Evolutionary conservation across 768 basidiomycete species (phyloP).

Genomic region (Pleurotus citrinopileatus): DNA sequence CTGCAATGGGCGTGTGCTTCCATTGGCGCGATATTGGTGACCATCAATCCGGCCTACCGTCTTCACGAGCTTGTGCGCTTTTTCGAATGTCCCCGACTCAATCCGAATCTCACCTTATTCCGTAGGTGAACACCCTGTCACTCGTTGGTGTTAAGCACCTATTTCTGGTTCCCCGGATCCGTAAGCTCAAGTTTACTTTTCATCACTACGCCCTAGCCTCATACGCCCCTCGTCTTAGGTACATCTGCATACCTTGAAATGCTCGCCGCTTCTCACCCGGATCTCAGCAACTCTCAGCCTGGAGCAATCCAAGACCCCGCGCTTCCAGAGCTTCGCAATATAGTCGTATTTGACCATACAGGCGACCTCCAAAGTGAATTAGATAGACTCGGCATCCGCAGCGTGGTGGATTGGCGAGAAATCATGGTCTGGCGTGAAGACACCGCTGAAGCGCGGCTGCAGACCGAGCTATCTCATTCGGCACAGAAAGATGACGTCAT

Average conservation of each 20-base stretch:
- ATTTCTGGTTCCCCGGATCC: constrained; percentile 68
- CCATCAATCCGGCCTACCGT: constrained; percentile 81
- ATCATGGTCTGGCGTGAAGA: constrained; percentile 67
- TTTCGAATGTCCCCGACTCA: neutral
- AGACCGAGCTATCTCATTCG: constrained; percentile 37
- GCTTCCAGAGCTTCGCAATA: constrained; percentile 58
- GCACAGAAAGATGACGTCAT: constrained; percentile 67
- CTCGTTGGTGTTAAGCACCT: constrained; percentile 67
- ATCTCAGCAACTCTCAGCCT: constrained; percentile 43
- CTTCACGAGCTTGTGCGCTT: constrained; percentile 63
- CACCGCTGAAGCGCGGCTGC: constrained; percentile 34
- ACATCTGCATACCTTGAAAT: constrained; percentile 61
- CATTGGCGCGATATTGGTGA: constrained; percentile 80
- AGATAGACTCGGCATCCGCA: constrained; percentile 38
- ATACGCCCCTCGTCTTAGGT: neutral
- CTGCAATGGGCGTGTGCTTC: constrained; percentile 87
- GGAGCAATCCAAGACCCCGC: constrained; percentile 56
- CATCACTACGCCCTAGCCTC: neutral
- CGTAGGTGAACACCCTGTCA: constrained; percentile 57
- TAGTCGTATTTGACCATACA: constrained; percentile 68
- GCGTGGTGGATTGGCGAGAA: constrained; percentile 70
- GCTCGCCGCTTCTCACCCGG: constrained; percentile 56
- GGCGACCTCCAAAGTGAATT: constrained; percentile 35
- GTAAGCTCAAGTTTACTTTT: constrained; percentile 18
- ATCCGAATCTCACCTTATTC: constrained; percentile 5